Evolutionary conservation across 2,329 filamentous ascomycete genomes (phyloP).

Genomic region (Cercospora sojina): DNA sequence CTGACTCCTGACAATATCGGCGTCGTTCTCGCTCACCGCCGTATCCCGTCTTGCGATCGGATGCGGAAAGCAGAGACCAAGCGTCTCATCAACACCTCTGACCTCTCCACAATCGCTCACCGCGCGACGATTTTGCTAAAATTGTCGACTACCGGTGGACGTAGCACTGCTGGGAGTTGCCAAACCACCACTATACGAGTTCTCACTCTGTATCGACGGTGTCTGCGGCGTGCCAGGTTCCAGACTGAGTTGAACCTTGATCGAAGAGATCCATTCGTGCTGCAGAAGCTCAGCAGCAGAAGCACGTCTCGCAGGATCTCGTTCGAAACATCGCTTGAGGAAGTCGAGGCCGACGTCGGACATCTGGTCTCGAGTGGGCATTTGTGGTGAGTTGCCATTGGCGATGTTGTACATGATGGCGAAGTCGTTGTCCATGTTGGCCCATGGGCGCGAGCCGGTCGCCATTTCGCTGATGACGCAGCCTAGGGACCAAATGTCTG

Average conservation of each 20-base stretch:
- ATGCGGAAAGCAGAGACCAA: not conserved
- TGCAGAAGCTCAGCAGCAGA: slow-evolving; percentile 86
- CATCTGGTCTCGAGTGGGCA: slow-evolving; percentile 80
- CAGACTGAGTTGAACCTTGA: slow-evolving; percentile 48
- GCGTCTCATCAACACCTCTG: not conserved
- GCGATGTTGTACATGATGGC: slow-evolving; percentile 99
- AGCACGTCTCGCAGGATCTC: slow-evolving; percentile 75
- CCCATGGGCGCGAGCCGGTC: slow-evolving; percentile 91
- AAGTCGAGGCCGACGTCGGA: slow-evolving; percentile 85
- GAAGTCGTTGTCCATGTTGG: slow-evolving; percentile 96
- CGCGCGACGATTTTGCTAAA: slow-evolving; percentile 9
- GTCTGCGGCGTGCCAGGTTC: slow-evolving; percentile 50
- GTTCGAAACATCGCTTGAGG: slow-evolving; percentile 77
- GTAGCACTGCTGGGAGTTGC: slow-evolving; percentile 18
- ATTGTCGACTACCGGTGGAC: slow-evolving; percentile 12
- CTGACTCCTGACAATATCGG: not conserved
- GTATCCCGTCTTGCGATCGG: not conserved
- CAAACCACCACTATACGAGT: slow-evolving; percentile 16
- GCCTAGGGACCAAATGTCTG: slow-evolving; percentile 94
- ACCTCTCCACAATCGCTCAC: slow-evolving; percentile 8
- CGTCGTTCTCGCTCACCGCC: not conserved
- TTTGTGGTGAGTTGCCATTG: slow-evolving; percentile 86
- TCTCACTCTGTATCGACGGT: slow-evolving; percentile 29
- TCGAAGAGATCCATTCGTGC: slow-evolving; percentile 76
- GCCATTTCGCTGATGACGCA: slow-evolving; percentile 98